A percentile compares a stretch with the other conserved stretches of the same genome.
These are phyloP conservation scores for Barnettozyma vustinii DNA, from an alignment of 805 yeast species.

Conservation along the genomic window DNA sequence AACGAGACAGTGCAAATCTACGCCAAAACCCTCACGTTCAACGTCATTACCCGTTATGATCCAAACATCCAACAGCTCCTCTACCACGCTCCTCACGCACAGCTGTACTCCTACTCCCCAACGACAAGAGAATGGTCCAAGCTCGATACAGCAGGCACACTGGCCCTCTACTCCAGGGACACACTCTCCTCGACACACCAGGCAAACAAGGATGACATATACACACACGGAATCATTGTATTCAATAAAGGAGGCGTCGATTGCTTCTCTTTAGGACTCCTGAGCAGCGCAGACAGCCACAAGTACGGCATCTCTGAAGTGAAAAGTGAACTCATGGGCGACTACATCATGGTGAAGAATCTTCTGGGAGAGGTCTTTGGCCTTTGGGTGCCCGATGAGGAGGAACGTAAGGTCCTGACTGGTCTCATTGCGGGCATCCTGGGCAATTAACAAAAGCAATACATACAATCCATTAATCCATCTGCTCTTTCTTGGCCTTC, in stretches of 20 bases:
- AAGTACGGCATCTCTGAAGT: slow-evolving; percentile 37
- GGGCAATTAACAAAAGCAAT: background rate
- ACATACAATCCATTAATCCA: background rate
- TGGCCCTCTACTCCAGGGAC: slow-evolving; percentile 58
- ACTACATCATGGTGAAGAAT: slow-evolving; percentile 63
- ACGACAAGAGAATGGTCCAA: slow-evolving; percentile 63
- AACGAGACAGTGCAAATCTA: slow-evolving; percentile 34
- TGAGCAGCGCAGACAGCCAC: slow-evolving; percentile 46
- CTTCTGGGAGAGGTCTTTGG: slow-evolving; percentile 69
- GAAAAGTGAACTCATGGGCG: slow-evolving; percentile 65
- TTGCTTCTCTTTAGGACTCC: slow-evolving; percentile 65
- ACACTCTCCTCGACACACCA: slow-evolving; percentile 3
- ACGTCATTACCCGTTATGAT: slow-evolving; percentile 74
- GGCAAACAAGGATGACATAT: slow-evolving; percentile 30
- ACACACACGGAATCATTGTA: slow-evolving; percentile 65
- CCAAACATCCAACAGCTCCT: slow-evolving; percentile 63
- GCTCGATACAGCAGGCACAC: slow-evolving; percentile 62
- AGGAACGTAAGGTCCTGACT: slow-evolving; percentile 56
- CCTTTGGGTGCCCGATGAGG: slow-evolving; percentile 68
- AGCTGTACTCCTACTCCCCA: slow-evolving; percentile 53
- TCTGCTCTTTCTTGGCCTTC: slow-evolving; percentile 17
- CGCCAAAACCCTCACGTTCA: slow-evolving; percentile 63
- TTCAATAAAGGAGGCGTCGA: slow-evolving; percentile 63
- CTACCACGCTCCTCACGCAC: slow-evolving; percentile 67
- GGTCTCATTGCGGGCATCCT: slow-evolving; percentile 34